Conservation (phyloP, 768 basidiomycete genomes). For the Mycena rebaudengoi region DNA sequence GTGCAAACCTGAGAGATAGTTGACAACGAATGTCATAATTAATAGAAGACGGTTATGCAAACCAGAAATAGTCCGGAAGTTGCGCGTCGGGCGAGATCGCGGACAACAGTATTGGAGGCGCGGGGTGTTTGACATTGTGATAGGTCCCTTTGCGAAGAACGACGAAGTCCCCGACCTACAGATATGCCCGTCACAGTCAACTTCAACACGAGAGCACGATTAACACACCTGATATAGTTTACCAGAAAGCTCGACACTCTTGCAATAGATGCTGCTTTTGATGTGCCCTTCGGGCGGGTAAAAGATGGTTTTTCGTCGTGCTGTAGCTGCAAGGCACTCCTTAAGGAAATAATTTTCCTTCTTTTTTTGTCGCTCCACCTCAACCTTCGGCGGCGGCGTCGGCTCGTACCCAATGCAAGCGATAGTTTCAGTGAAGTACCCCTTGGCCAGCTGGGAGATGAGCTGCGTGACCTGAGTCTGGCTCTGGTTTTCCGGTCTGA, state of each 20-base stretch:
- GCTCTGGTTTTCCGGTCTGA: constrained; percentile 61
- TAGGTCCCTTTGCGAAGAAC: constrained; percentile 54
- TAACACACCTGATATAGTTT: constrained; percentile 52
- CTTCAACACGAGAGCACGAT: not conserved
- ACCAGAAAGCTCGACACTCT: constrained; percentile 51
- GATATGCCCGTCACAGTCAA: not conserved
- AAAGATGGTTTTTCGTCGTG: constrained; percentile 30
- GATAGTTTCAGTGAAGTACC: constrained; percentile 63
- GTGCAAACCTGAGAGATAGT: no score
- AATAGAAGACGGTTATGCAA: constrained; percentile 73
- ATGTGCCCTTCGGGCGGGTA: no score
- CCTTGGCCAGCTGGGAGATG: constrained; percentile 59
- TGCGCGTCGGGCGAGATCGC: constrained; percentile 48
- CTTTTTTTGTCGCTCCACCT: constrained; percentile 35
- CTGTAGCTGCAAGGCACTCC: constrained; percentile 30
- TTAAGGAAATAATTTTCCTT: constrained; percentile 35
- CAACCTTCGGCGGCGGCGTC: constrained; percentile 33
- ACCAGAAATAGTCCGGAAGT: constrained; percentile 76
- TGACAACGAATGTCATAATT: no score
- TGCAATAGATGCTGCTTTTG: no score
- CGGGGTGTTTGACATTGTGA: constrained; percentile 32
- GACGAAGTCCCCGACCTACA: constrained; percentile 70
- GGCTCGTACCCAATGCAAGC: constrained; percentile 60
- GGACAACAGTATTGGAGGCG: constrained; percentile 40
- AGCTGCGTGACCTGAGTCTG: constrained; percentile 71